Conservation (phyloP, 805 yeast genomes). For the Ogataea thermomethanolica region DNA sequence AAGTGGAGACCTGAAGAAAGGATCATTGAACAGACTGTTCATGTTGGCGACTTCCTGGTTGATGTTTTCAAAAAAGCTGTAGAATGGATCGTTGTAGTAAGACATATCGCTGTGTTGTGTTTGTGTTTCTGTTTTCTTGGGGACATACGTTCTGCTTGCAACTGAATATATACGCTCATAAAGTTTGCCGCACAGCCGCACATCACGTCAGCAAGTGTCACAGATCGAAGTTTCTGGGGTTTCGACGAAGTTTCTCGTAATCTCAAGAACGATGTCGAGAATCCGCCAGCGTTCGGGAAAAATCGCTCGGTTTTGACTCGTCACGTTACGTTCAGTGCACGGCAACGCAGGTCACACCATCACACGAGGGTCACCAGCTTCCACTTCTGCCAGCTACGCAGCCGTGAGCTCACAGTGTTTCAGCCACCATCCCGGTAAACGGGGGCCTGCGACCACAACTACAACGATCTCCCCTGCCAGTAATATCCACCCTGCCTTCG, state of each 20-base stretch:
- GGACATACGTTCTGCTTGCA: not conserved
- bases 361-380: too few relatives aligned
- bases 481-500: too few relatives aligned
- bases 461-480: too few relatives aligned
- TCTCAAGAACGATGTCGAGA: not conserved
- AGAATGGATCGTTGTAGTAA: conserved; percentile 37
- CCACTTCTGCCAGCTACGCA: too few relatives aligned
- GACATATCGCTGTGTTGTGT: conserved; percentile 5
- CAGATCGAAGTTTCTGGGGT: conserved; percentile 9
- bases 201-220: conserved; percentile 1
- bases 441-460: too few relatives aligned
- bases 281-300: not conserved
- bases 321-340: too few relatives aligned
- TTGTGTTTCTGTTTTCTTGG: not conserved
- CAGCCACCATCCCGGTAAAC: too few relatives aligned
- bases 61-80: conserved; percentile 41
- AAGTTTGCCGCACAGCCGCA: conserved; percentile 5
- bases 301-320: not conserved
- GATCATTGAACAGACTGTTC: conserved; percentile 33
- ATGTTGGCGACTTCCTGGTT: conserved; percentile 40
- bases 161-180: conserved; percentile 1
- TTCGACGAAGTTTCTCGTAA: conserved; percentile 1
- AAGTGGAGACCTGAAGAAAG: conserved; percentile 19
- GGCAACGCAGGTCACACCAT: too few relatives aligned
- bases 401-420: too few relatives aligned